phyloP scores from a whole-genome alignment of 2,329 filamentous ascomycete species.

The Biscogniauxia mediterranea region DNA sequence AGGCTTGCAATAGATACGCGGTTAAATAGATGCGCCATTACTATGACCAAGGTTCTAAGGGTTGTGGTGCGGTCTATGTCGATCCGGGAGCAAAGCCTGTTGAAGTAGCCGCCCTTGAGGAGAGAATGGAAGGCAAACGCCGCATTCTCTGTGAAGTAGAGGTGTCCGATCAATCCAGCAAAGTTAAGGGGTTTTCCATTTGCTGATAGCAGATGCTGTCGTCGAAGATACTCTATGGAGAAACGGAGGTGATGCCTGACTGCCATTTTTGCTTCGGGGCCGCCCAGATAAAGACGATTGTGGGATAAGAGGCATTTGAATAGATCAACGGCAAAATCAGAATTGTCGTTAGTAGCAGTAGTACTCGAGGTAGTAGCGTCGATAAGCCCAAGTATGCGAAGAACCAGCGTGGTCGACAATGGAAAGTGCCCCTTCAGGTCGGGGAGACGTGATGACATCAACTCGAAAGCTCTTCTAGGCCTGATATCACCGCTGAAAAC shows the following conservation, averaged over 20 bases:
- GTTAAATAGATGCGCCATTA: constrained; percentile 69
- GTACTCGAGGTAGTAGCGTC: constrained; percentile 51
- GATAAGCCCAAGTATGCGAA: constrained; percentile 66
- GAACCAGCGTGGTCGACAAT: constrained; percentile 68
- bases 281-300: constrained; percentile 68
- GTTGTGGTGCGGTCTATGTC: constrained; percentile 39
- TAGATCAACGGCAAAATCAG: constrained; percentile 58
- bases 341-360: constrained; percentile 39
- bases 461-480: constrained; percentile 58
- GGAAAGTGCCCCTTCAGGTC: constrained; percentile 77
- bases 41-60: constrained; percentile 58
- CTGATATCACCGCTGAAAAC: constrained; percentile 67
- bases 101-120: constrained; percentile 68
- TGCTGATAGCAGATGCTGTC: constrained; percentile 62
- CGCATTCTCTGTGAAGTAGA: constrained; percentile 75
- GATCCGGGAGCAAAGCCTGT: constrained; percentile 57
- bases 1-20: constrained; percentile 46
- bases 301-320: constrained; percentile 69
- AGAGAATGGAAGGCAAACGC: constrained; percentile 76
- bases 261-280: constrained; percentile 63
- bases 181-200: constrained; percentile 69
- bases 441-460: constrained; percentile 71
- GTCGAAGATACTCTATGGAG: constrained; percentile 74
- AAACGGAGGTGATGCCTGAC: constrained; percentile 76
- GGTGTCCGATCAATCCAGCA: constrained; percentile 65